A percentile compares a stretch with the other conserved stretches of the same genome.
These are phyloP conservation scores for Magnusiomyces tetraspermus DNA, from an alignment of 1,139 yeast genomes.

Conservation along the genomic window DNA sequence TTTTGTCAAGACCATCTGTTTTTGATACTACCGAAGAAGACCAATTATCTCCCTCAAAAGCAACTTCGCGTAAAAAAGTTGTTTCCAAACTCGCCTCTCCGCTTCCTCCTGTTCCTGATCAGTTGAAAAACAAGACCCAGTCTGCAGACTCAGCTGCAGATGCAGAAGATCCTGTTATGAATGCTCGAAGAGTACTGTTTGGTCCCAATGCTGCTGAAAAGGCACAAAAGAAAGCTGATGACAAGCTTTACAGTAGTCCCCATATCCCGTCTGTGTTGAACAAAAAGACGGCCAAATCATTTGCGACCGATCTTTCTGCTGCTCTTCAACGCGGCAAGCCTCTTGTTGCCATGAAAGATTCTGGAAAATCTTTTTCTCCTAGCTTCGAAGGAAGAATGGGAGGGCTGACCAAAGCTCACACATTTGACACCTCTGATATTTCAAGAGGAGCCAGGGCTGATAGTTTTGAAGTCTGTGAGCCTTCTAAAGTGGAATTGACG, in stretches of 20 bases:
- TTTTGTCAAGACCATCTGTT: slow-evolving; percentile 6
- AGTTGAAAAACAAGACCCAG: slow-evolving; percentile 2
- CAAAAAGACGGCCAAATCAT: slow-evolving; percentile 13
- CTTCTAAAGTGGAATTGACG: slow-evolving; percentile 30
- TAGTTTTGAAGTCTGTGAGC: not conserved
- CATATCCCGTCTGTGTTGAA: slow-evolving; percentile 9
- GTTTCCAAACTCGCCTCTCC: slow-evolving; percentile 1
- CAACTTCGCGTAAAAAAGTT: slow-evolving; percentile 5
- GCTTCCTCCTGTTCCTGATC: slow-evolving; percentile 11
- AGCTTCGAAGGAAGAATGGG: slow-evolving; percentile 13
- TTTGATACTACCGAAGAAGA: not conserved
- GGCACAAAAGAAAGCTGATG: slow-evolving; percentile 4
- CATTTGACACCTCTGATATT: slow-evolving; percentile 10
- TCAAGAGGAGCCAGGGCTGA: slow-evolving; percentile 9
- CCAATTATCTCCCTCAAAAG: slow-evolving; percentile 1
- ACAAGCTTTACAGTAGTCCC: slow-evolving; percentile 3
- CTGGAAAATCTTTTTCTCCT: slow-evolving; percentile 13
- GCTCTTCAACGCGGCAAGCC: slow-evolving; percentile 14
- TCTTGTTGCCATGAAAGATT: slow-evolving; percentile 9
- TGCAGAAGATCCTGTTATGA: not conserved
- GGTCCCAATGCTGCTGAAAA: slow-evolving; percentile 1
- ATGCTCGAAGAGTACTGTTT: slow-evolving; percentile 2
- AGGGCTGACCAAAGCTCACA: slow-evolving; percentile 12
- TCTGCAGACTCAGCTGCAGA: not conserved
- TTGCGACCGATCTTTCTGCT: slow-evolving; percentile 14